Evolutionary conservation across 2,329 filamentous ascomycete species (phyloP).

Genomic region (Nannizziopsis barbatae): DNA sequence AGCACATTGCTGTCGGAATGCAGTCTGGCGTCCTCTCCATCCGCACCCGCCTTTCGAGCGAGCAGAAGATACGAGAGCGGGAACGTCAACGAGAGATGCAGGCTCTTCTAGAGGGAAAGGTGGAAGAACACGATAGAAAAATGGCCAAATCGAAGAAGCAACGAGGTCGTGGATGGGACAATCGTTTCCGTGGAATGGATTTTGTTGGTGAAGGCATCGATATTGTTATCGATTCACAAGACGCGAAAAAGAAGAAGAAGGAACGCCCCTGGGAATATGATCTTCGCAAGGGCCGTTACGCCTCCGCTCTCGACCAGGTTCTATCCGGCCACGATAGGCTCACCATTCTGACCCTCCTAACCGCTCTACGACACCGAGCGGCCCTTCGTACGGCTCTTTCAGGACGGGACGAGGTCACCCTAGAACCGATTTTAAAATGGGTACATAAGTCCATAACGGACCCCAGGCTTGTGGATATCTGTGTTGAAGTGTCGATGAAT

Average conservation of each 20-base stretch:
- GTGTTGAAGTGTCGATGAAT: slow-evolving; percentile 70
- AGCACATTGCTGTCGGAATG: slow-evolving; percentile 90
- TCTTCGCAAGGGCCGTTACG: slow-evolving; percentile 67
- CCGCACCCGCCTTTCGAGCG: slow-evolving; percentile 73
- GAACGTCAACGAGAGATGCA: slow-evolving; percentile 78
- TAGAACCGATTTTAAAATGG: slow-evolving; percentile 78
- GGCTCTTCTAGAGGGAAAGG: slow-evolving; percentile 62
- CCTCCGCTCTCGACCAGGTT: slow-evolving; percentile 65
- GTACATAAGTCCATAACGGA: slow-evolving; percentile 68
- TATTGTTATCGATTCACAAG: slow-evolving; percentile 67
- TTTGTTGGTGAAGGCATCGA: slow-evolving; percentile 75
- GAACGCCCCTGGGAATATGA: slow-evolving; percentile 69
- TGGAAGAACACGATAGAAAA: slow-evolving; percentile 65
- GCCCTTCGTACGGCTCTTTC: slow-evolving; percentile 71
- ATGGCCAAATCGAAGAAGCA: slow-evolving; percentile 58
- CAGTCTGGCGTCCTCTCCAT: slow-evolving; percentile 85
- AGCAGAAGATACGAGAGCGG: slow-evolving; percentile 63
- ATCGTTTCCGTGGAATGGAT: slow-evolving; percentile 58
- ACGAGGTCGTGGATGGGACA: slow-evolving; percentile 49
- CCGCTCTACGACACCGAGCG: slow-evolving; percentile 75
- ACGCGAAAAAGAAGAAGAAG: slow-evolving; percentile 55
- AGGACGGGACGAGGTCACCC: slow-evolving; percentile 65
- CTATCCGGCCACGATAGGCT: slow-evolving; percentile 51
- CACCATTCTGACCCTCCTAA: slow-evolving; percentile 63
- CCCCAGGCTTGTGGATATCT: slow-evolving; percentile 67